Evolutionary conservation across 345 rosid species (phyloP), one percentile per base, ranked within the genome.

Genomic region (Trapa incisa): DNA sequence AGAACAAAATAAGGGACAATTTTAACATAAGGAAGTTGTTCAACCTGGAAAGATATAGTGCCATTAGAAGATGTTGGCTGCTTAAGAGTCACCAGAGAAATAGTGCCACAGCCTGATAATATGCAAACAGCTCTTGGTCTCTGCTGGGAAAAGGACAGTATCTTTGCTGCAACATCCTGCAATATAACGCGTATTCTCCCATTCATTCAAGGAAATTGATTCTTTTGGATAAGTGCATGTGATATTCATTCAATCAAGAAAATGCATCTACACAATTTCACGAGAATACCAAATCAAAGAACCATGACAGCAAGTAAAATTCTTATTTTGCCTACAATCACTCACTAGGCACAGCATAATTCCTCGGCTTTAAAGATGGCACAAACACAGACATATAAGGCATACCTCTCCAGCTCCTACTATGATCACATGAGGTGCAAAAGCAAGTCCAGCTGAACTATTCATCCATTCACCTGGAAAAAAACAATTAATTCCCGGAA

Each of bases 381-480:
- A 41, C 43, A 1, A 29, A 6, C 9, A 2, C 10, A 73, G 47
- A 67, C 36, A 38, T 69, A 61, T 61, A 68, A 6, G 48, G 36
- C 66, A 58, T 85, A 91, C 99, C 84, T 95, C 99, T 75, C 97
- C 96, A 56, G 77, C 85, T 80, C 76, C 92, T 47, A 91, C 80
- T 29, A 77, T 76, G 78, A 95, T 79, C 67, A 91, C 92, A 88
- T 95, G 96, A 6, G 96, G 98, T 47, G 99, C 78, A 85, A 95
- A 95, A 41, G 99, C 99, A 75, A 72, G 47, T 65, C 99, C 99
- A 52, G 99, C 99, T 7, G 98, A 91, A 78, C 67, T 81, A 75
- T 91, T 89, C 99, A 95, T 95, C 99, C 99, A 95, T 73, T 91
- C 98, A 82, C 99, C 99, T 95, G 67, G 67, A n/a, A 50, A 79